Evolutionary conservation across 805 yeast species (phyloP).

Genomic region (Saccharomyces jurei): DNA sequence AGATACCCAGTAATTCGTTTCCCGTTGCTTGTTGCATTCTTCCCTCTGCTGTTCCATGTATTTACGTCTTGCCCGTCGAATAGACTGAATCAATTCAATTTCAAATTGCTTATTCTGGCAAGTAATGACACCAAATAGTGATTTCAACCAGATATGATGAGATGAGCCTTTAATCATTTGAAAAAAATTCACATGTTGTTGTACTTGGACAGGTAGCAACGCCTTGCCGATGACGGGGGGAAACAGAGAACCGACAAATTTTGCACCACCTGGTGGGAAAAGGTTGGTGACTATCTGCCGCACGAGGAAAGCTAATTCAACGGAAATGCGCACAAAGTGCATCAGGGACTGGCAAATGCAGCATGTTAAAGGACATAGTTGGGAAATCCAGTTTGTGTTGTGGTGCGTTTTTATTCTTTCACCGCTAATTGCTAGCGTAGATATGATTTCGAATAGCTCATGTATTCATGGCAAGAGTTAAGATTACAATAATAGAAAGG

Average conservation of each 20-base stretch:
- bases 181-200: background rate
- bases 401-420: background rate
- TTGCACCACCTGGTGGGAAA: background rate
- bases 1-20: slow-evolving; percentile 13
- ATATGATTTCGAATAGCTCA: background rate
- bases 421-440: background rate
- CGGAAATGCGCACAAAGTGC: background rate
- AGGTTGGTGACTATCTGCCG: background rate
- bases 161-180: background rate
- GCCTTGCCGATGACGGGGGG: background rate
- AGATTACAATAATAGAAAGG: background rate
- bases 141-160: background rate
- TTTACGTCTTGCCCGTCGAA: background rate
- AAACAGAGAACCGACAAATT: background rate
- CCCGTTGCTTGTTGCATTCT: slow-evolving; percentile 5
- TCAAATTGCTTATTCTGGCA: background rate
- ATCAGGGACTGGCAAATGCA: background rate
- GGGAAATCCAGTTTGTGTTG: background rate
- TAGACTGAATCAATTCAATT: background rate
- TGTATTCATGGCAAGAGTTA: background rate
- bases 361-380: background rate
- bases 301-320: background rate
- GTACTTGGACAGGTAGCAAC: background rate
- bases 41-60: background rate
- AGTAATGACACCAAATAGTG: background rate